Evolutionary conservation across 257 asterid species (phyloP).

Genomic region (Striga asiatica): DNA sequence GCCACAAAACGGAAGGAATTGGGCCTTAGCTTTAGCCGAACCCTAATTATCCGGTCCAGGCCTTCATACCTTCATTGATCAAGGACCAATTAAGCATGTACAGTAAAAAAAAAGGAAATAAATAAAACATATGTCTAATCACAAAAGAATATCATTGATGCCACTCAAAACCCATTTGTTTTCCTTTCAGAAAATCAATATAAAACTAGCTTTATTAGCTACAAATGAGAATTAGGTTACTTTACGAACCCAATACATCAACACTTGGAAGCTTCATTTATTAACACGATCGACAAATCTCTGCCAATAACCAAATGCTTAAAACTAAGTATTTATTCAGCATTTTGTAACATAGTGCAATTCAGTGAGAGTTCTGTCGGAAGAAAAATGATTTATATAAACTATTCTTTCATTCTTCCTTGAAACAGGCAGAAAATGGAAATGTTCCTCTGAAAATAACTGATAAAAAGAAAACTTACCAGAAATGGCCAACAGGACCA

Average conservation of each 20-base stretch:
- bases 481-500: slow-evolving; percentile 90
- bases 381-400: too few species aligned
- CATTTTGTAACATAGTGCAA: too few species aligned
- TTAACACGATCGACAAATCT: too few species aligned
- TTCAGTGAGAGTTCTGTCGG: too few species aligned
- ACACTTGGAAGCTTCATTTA: too few species aligned
- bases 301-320: too few species aligned
- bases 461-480: slow-evolving; percentile 36
- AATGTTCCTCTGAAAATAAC: background rate
- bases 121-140: background rate
- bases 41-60: slow-evolving; percentile 54
- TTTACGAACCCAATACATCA: background rate
- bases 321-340: too few species aligned
- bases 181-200: slow-evolving; percentile 4
- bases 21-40: slow-evolving; percentile 46
- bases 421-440: background rate
- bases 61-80: slow-evolving; percentile 54
- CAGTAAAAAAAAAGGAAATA: background rate
- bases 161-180: background rate
- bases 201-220: background rate
- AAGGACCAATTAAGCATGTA: background rate
- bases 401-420: too few species aligned
- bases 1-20: slow-evolving; percentile 62
- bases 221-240: background rate
- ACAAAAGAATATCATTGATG: background rate